Evolutionary conservation across 108 stramenopile genomes (phyloP), one percentile per base, ranked within the genome.

Genomic region (Pseudonitzschia pungens): DNA sequence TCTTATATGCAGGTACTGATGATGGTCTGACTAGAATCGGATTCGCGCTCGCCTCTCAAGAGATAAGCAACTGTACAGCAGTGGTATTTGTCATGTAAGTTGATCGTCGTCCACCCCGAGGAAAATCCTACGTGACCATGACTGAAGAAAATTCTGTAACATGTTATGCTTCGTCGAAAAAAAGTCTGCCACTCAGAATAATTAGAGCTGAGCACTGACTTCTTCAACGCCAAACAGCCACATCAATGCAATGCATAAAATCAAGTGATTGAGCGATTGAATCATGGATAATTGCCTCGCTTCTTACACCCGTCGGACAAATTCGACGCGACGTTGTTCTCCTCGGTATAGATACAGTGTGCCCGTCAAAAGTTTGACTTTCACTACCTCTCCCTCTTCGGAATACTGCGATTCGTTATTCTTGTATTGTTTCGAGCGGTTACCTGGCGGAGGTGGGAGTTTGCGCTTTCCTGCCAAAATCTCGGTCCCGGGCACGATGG

Each of bases 341-440:
- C 88, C 88, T 27, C 77, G 73, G 68, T 83, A 81, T 29, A 89
- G 68, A 74, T 81, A 83, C 45, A 89, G 82, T 12, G 85, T 84
- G 9, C 88, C 88, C n/a, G 88, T 89, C 51, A 83, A 62, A 52
- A 86, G 77, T 44, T 83, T 79, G 41, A 88, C 83, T 53, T 80
- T 88, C 31, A 85, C 81, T 7, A 83, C 80, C 53, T 85, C 83
- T 20, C 77, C 84, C 14, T 73, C 78, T 20, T 64, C 68, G n/a
- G 60, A 32, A 28, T 62, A 62, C 15, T 54, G 59, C 11, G 55
- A 2, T 20, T 65, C 70, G 24, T 16, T 43, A 53, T 21, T 31
- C 50, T 74, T 73, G 21, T 24, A 57, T 27, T 80, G 69, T 57
- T 68, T 71, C 28, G 51, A 27, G 32, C 54, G 22, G 11, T 12